A percentile compares a stretch with the other conserved stretches of the same genome.
These are phyloP conservation scores for Mycosphaerella arachidis DNA, from an alignment of 2,329 filamentous ascomycete species.

Conservation along the genomic window DNA sequence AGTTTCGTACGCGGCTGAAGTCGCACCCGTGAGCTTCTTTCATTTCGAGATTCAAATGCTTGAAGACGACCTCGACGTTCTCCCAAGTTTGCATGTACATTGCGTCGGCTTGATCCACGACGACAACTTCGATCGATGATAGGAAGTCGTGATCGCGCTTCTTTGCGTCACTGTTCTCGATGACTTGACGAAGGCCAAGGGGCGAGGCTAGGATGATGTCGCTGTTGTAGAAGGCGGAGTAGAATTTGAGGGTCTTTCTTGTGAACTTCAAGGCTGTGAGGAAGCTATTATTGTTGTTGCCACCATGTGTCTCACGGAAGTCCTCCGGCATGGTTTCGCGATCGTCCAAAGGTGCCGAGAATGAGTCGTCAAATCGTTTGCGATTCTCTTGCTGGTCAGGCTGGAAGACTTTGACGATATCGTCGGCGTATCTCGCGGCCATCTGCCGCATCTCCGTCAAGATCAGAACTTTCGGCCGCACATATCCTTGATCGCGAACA, in stretches of 20 bases:
- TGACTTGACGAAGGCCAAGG: conserved; percentile 81
- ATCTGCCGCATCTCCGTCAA: conserved; percentile 84
- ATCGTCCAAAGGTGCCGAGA: conserved; percentile 63
- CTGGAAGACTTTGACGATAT: conserved; percentile 68
- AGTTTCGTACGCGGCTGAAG: conserved; percentile 81
- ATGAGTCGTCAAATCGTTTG: conserved; percentile 84
- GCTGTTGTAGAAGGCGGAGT: conserved; percentile 91
- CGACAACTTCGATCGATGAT: conserved; percentile 83
- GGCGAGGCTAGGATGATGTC: conserved; percentile 92
- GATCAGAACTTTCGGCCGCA: conserved; percentile 86
- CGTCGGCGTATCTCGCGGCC: conserved; percentile 72
- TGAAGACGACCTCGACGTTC: conserved; percentile 86
- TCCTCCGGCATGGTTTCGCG: conserved; percentile 70
- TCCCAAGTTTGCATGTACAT: conserved; percentile 99
- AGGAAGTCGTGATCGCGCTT: conserved; percentile 82
- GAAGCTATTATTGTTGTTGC: conserved; percentile 97
- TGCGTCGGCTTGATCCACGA: conserved; percentile 88
- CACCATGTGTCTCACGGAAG: conserved; percentile 82
- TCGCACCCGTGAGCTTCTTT: conserved; percentile 80
- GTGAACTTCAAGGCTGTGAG: conserved; percentile 95
- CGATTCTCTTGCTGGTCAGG: conserved; percentile 93
- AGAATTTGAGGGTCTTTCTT: conserved; percentile 90
- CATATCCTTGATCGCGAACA: conserved; percentile 89
- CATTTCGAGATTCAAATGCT: conserved; percentile 85
- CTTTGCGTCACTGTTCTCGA: conserved; percentile 71